These are phyloP conservation scores for Suillus occidentalis DNA, from an alignment of 768 basidiomycete genomes.

Conservation along the genomic window DNA sequence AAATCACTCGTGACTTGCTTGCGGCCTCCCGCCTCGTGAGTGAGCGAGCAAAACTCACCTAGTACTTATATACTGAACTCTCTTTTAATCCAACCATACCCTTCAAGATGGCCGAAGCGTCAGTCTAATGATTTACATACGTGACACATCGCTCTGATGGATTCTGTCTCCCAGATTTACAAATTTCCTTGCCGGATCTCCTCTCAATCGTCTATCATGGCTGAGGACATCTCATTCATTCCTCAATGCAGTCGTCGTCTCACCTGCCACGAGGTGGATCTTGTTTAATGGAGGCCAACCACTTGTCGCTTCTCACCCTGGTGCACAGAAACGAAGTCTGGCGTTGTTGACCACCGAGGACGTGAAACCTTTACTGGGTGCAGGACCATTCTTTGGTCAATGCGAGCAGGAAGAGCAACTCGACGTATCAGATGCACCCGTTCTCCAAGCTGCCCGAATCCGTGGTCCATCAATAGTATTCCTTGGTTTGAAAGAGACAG, in stretches of 20 bases:
- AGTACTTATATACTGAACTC: too few species aligned
- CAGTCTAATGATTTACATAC: slow-evolving; percentile 14
- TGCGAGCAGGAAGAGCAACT: slow-evolving; percentile 45
- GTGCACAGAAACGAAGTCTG: slow-evolving; percentile 38
- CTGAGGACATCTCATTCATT: slow-evolving; percentile 72
- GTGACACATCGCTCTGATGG: slow-evolving; percentile 4
- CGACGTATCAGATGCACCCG: slow-evolving; percentile 23
- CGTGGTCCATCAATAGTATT: slow-evolving; percentile 67
- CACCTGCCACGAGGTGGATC: slow-evolving; percentile 71
- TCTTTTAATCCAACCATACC: not conserved
- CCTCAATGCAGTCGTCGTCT: slow-evolving; percentile 65
- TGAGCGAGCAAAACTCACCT: not conserved
- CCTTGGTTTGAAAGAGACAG: slow-evolving; percentile 71
- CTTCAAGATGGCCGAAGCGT: slow-evolving; percentile 32
- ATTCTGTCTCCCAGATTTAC: slow-evolving; percentile 34
- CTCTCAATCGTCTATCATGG: slow-evolving; percentile 82
- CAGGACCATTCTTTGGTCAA: slow-evolving; percentile 72
- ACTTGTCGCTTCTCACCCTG: slow-evolving; percentile 44
- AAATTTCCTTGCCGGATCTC: slow-evolving; percentile 61
- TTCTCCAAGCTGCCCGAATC: slow-evolving; percentile 59
- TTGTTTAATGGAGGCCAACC: slow-evolving; percentile 75
- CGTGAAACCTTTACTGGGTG: slow-evolving; percentile 64
- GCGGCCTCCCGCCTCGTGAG: not conserved
- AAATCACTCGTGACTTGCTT: not conserved
- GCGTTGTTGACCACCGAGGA: slow-evolving; percentile 61